Evolutionary conservation across 805 yeast genomes (phyloP), one percentile per base, ranked within the genome.

Genomic region (Starmera pachycereana): DNA sequence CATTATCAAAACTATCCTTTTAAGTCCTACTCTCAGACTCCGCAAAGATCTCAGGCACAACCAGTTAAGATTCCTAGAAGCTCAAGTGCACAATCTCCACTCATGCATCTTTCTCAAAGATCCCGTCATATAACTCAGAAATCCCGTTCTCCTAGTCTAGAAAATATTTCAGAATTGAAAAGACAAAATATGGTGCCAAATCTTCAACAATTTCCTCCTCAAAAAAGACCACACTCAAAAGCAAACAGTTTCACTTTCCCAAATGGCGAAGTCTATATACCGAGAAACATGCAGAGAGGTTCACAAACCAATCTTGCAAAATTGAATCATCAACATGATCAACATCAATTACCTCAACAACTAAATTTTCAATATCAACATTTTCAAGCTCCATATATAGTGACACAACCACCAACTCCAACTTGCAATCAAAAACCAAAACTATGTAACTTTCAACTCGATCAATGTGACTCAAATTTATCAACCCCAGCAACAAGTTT

Each of bases 241-340:
- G 8, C 28, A 8, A 13, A 47, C 3, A 49, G 54, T 2, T 54
- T 51, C 44, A 52, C 56, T 2, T 54, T 54, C 41, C 59, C 59
- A 16, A 54, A 54, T 32, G 59, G 59, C 33, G 59, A 54, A 32
- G 49, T 53, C 6, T 54, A 54, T 37, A 53, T 48, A 10, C 59
- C 59, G 32, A 43, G 59, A 36, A 44, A 46, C 37, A 53, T 48
- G 38, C 58, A 54, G 29, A 37, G 51, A 36, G 41, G 41, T 30
- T 49, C 54, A 1, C 35, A 31, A 29, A 41, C 48, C 1, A 51
- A 45, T 27, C 27, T 48, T 12, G 37, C 27, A n/a, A 37, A 43
- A 6, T 14, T 46, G 16, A 32, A 38, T 16, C 19, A 13, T 12
- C 10, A 25, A 18, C 19, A n/a, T 18, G 19, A 37, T 36, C n/a